Percentiles rank a stretch among this genome's conserved stretches.
These are phyloP conservation scores for Lobosporangium transversale DNA, from an alignment of 192 early-diverging fungal genomes.

Conservation along the genomic window DNA sequence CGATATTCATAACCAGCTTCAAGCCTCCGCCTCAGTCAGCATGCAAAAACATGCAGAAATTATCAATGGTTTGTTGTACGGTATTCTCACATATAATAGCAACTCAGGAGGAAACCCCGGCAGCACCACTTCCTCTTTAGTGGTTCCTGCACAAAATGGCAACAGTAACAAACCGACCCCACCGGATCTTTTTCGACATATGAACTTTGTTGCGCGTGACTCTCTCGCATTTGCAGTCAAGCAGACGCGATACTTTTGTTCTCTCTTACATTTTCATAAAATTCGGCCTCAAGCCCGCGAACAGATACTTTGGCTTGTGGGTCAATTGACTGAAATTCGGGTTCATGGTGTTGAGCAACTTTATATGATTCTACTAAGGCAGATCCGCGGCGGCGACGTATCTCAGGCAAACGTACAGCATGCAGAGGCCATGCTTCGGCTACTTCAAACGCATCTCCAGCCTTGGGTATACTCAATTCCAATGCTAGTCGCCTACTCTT, in stretches of 20 bases:
- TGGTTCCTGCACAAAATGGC: constrained; percentile 23
- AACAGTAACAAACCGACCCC: background rate
- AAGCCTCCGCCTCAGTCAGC: constrained; percentile 64
- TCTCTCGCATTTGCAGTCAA: constrained; percentile 23
- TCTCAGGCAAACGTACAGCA: constrained; percentile 56
- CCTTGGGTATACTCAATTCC: constrained; percentile 37
- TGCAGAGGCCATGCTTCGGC: constrained; percentile 56
- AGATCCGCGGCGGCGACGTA: constrained; percentile 71
- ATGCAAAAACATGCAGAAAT: constrained; percentile 60
- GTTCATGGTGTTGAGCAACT: constrained; percentile 63
- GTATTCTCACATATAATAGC: constrained; percentile 59
- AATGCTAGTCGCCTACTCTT: constrained; percentile 25
- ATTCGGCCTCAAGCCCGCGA: constrained; percentile 25
- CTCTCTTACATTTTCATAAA: constrained; percentile 23
- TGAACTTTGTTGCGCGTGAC: constrained; percentile 74
- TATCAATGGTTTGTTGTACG: constrained; percentile 70
- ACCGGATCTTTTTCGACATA: constrained; percentile 60
- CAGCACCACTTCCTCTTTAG: background rate
- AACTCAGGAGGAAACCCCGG: background rate
- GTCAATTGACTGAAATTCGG: constrained; percentile 61
- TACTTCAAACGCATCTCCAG: constrained; percentile 57
- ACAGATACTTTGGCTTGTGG: constrained; percentile 70
- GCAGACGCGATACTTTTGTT: constrained; percentile 42
- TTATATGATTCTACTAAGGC: constrained; percentile 62
- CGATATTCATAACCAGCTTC: constrained; percentile 70